Base-by-base conservation (phyloP, 805 yeast genomes). In the Torulaspora microellipsoides region DNA sequence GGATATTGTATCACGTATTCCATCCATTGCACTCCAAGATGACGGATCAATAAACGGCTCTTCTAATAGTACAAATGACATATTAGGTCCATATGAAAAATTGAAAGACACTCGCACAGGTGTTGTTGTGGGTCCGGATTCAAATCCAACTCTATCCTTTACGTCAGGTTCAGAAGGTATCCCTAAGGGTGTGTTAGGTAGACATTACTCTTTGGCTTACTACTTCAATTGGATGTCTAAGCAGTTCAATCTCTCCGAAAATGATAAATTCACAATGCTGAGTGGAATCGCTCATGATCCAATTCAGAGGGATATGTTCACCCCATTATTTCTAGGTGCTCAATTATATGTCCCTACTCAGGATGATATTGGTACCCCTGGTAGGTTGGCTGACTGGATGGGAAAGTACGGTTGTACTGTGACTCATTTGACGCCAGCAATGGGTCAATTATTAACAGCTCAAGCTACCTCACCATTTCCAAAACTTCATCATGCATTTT, bases 221-320 rank as follows among this genome's bases (percentile, higher is more conserved):
- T 93, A 93, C 69, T 93, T 93, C 77, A 95, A 95, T 30, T 93
- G 99, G 99, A 93, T 93, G 99, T 75, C 97, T 14, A 67, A 86
- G 65, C 77, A 83, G 35, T 93, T 93, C 59, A 79, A 81, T 28
- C 75, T 93, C 31, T 75, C 85, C 33, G 83, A 77, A 42, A 75
- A 80, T 29, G 99, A 95, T 66, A 84, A 74, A 59, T 93, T 93
- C 71, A 93, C 99, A 15, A 93, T 93, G 99, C 76, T 93, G 48
- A 85, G 95, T 8, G 99, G 99, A 59, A 93, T 93, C 64, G 99
- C 99, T 0, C 99, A 93, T 65, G 99, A 93, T 67, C 99, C 99
- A 10, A 91, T 93, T 51, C 99, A 93, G 72, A 84, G 99, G 73
- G 99, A 93, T 67, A 93, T 93, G 85, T 93, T 93, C 67, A 93